Percentiles rank a stretch among this genome's conserved stretches.
Conservation (phyloP, 2,329 filamentous ascomycete species). For the Hymenoscyphus infarciens region DNA sequence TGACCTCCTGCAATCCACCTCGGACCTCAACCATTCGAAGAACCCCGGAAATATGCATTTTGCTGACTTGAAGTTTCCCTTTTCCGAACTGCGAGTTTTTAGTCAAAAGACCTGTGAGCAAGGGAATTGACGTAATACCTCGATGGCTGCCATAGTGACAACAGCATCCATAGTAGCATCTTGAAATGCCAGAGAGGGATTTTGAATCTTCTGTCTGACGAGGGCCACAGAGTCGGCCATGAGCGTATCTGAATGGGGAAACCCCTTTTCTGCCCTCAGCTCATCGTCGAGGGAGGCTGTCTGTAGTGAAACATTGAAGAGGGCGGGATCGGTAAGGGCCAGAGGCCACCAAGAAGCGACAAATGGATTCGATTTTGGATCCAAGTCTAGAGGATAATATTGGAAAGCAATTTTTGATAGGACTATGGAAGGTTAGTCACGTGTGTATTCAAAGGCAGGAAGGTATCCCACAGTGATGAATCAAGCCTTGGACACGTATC, state of each 20-base stretch:
- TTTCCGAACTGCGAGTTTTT: constrained; percentile 39
- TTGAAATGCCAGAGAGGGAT: constrained; percentile 45
- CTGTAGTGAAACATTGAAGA: constrained; percentile 58
- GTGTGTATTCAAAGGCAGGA: background rate
- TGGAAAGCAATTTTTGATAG: constrained; percentile 56
- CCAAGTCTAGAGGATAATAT: constrained; percentile 56
- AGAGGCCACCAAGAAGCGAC: constrained; percentile 58
- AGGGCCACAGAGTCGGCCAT: constrained; percentile 55
- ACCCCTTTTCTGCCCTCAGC: constrained; percentile 48
- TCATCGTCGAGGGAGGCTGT: constrained; percentile 57
- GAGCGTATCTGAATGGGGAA: constrained; percentile 50
- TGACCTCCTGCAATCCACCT: constrained; percentile 23
- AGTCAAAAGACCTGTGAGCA: constrained; percentile 47
- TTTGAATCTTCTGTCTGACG: constrained; percentile 47
- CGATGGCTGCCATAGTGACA: constrained; percentile 55
- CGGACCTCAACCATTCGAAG: constrained; percentile 25
- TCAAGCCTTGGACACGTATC: constrained; percentile 50
- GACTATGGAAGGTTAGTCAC: constrained; percentile 40
- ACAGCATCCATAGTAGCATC: constrained; percentile 56
- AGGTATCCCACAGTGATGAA: constrained; percentile 48
- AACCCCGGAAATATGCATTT: constrained; percentile 27
- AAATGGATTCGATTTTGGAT: constrained; percentile 52
- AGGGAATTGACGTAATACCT: constrained; percentile 44
- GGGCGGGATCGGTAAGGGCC: constrained; percentile 50
- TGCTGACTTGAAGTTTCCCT: constrained; percentile 20